phyloP scores from a whole-genome alignment of 2,329 filamentous ascomycete species.

The Cercospora sojina region DNA sequence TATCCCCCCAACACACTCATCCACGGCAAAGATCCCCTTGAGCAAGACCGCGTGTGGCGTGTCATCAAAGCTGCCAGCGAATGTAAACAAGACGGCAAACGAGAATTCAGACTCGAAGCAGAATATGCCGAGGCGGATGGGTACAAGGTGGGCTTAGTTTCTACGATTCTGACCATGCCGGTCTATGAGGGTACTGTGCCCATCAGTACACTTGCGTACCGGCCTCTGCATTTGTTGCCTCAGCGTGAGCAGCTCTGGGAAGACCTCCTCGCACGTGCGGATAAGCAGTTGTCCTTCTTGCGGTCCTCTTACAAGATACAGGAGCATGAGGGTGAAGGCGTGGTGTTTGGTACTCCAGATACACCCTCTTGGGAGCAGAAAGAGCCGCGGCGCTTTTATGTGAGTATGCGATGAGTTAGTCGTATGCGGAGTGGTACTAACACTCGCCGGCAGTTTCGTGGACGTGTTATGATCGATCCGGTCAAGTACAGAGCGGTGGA shows the following conservation, averaged over 20 bases:
- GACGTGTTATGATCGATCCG: constrained; percentile 12
- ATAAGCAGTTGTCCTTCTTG: background rate
- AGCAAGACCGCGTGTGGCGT: constrained; percentile 7
- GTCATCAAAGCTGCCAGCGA: background rate
- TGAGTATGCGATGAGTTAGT: background rate
- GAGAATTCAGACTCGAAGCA: constrained; percentile 2
- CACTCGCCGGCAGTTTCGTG: constrained; percentile 1
- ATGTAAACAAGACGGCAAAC: background rate
- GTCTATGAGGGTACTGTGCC: constrained; percentile 1
- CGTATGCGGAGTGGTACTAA: background rate
- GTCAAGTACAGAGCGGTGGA: constrained; percentile 1
- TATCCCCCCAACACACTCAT: constrained; percentile 11
- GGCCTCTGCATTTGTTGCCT: constrained; percentile 5
- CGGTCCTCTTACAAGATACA: background rate
- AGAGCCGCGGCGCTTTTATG: constrained; percentile 4
- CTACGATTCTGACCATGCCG: background rate
- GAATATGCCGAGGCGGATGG: constrained; percentile 8
- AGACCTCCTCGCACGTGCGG: background rate
- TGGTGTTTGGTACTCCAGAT: background rate
- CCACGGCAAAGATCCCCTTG: constrained; percentile 3
- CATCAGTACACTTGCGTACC: background rate
- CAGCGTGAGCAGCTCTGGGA: background rate
- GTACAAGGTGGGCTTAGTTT: background rate
- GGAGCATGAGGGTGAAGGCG: background rate
- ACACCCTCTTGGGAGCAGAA: background rate